Conservation (phyloP, 768 basidiomycete species). For the Mycena albidolilacea region DNA sequence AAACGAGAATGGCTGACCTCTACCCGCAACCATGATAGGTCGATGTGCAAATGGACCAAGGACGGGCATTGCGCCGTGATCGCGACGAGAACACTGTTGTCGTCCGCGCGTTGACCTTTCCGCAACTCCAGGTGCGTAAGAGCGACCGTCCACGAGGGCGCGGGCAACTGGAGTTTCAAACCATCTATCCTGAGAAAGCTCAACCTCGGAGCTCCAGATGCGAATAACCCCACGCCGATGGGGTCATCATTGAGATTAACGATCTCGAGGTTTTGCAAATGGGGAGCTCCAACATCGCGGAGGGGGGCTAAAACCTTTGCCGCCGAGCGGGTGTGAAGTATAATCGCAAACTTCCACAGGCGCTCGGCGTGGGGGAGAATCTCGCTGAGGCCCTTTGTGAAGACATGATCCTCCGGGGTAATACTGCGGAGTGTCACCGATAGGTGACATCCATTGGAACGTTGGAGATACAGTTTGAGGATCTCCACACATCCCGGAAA, state of each 20-base stretch:
- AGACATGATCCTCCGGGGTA: too few relatives aligned
- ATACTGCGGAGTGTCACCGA: not conserved
- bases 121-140: constrained; percentile 7
- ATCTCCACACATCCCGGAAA: not conserved
- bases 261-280: constrained; percentile 8
- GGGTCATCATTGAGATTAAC: not conserved
- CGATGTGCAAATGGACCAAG: constrained; percentile 10
- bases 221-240: not conserved
- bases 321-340: too few relatives aligned
- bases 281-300: not conserved
- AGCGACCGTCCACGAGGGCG: not conserved
- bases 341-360: not conserved
- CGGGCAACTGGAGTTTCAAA: not conserved
- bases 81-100: not conserved
- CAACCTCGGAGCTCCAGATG: not conserved
- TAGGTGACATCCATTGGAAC: not conserved
- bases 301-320: not conserved
- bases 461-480: not conserved
- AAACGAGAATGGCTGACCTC: not conserved
- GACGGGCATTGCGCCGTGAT: not conserved
- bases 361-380: not conserved
- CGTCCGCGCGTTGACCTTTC: not conserved
- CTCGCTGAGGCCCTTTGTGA: not conserved
- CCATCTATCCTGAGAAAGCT: not conserved
- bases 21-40: not conserved